These are phyloP conservation scores for Amanita thiersii DNA, from an alignment of 768 basidiomycete species.

Conservation along the genomic window DNA sequence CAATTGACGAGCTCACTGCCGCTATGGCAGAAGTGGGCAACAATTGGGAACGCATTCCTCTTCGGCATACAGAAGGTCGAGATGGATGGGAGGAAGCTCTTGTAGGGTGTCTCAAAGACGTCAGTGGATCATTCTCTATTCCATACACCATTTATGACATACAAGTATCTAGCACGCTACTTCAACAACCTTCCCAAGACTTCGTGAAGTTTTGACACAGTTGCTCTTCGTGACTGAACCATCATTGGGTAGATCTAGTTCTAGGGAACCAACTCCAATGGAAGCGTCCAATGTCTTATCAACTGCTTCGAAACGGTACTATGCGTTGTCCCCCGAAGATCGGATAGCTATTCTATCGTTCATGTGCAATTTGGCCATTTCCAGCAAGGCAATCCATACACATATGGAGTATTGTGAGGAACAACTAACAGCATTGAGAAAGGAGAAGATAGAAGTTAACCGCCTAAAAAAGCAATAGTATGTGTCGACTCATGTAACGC, in stretches of 20 bases:
- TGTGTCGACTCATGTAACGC: conserved; percentile 23
- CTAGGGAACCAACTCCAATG: conserved; percentile 40
- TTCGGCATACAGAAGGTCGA: conserved; percentile 65
- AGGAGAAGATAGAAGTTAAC: conserved; percentile 94
- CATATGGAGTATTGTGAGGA: conserved; percentile 91
- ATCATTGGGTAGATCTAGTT: conserved; percentile 35
- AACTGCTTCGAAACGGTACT: conserved; percentile 63
- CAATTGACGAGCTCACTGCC: conserved; percentile 52
- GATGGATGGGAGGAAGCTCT: conserved; percentile 91
- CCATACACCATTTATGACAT: conserved; percentile 4
- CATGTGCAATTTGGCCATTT: conserved; percentile 83
- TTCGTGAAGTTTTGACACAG: conserved; percentile 63
- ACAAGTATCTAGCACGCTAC: conserved; percentile 56
- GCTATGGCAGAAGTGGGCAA: conserved; percentile 79
- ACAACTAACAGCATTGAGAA: conserved; percentile 84
- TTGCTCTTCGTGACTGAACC: conserved; percentile 65
- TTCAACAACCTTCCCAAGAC: conserved; percentile 57
- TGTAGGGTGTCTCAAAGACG: conserved; percentile 83
- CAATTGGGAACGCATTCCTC: conserved; percentile 76
- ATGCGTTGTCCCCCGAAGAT: conserved; percentile 62
- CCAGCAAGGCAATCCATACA: conserved; percentile 80
- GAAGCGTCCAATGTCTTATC: conserved; percentile 30
- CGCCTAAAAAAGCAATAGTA: conserved; percentile 83
- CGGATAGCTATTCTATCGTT: conserved; percentile 83
- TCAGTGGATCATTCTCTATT: conserved; percentile 32